Conservation (phyloP, 495 filamentous ascomycete genomes). For the Xylaria intraflava region DNA sequence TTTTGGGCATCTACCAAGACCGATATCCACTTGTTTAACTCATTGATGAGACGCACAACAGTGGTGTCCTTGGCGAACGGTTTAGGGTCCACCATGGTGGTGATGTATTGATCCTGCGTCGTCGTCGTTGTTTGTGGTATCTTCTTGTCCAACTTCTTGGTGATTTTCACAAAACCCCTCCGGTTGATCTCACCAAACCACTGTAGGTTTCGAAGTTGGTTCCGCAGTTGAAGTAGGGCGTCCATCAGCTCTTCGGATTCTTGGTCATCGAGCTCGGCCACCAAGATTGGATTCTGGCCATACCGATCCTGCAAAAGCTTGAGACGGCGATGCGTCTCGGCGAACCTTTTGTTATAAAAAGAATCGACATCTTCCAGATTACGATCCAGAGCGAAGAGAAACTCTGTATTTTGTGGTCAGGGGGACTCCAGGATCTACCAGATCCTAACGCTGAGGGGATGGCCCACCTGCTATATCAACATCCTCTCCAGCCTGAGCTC, state of each 20-base stretch:
- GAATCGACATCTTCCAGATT: conserved; percentile 92
- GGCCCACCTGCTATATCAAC: conserved; percentile 67
- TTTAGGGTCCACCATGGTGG: conserved; percentile 76
- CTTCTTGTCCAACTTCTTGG: conserved; percentile 95
- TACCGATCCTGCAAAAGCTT: conserved; percentile 82
- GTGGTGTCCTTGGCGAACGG: conserved; percentile 74
- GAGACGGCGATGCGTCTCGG: conserved; percentile 71
- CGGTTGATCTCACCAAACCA: conserved; percentile 98
- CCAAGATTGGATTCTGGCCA: conserved; percentile 48
- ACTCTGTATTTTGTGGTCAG: conserved; percentile 53
- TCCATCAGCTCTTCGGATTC: conserved; percentile 85
- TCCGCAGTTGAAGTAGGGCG: conserved; percentile 78
- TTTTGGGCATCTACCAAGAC: conserved; percentile 65
- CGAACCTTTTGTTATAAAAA: conserved; percentile 93
- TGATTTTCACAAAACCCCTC: conserved; percentile 92
- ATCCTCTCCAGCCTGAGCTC: conserved; percentile 58
- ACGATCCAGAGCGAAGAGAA: conserved; percentile 90
- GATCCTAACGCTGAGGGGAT: conserved; percentile 18
- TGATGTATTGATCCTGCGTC: conserved; percentile 75
- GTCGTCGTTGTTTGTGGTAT: conserved; percentile 64
- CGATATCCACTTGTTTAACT: conserved; percentile 88
- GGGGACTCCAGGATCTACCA: conserved; percentile 21
- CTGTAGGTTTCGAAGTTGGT: conserved; percentile 81
- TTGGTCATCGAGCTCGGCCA: conserved; percentile 53
- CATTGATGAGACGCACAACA: conserved; percentile 59